Percentiles rank a stretch among this genome's conserved stretches.
phyloP scores from a whole-genome alignment of 768 basidiomycete species.

The Suillus discolor region DNA sequence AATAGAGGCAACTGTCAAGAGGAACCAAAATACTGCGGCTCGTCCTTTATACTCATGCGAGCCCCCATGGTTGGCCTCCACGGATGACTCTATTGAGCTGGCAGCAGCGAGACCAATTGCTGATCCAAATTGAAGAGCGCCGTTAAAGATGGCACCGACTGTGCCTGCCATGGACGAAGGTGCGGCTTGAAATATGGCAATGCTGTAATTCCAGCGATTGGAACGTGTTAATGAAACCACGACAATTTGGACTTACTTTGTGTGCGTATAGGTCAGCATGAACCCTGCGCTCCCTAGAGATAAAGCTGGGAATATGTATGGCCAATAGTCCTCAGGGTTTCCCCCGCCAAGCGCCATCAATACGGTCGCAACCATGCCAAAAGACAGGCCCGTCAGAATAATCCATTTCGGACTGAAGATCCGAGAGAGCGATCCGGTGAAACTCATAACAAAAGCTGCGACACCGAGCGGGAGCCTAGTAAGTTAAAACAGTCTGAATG shows the following conservation, averaged over 20 bases:
- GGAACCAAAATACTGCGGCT: conserved; percentile 47
- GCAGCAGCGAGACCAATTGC: conserved; percentile 55
- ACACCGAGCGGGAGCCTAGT: conserved; percentile 45
- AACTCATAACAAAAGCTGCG: conserved; percentile 37
- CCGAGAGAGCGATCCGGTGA: conserved; percentile 43
- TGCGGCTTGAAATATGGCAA: conserved; percentile 51
- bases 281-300: conserved; percentile 47
- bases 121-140: conserved; percentile 53
- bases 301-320: conserved; percentile 51
- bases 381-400: conserved; percentile 43
- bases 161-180: conserved; percentile 54
- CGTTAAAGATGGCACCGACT: conserved; percentile 60
- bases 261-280: conserved; percentile 47
- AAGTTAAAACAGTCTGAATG: neutral
- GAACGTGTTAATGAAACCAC: neutral
- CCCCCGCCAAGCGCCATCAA: conserved; percentile 47
- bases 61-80: conserved; percentile 38
- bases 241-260: conserved; percentile 41
- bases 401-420: conserved; percentile 45
- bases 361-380: conserved; percentile 40
- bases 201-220: conserved; percentile 30
- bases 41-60: conserved; percentile 39
- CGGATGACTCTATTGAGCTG: conserved; percentile 48
- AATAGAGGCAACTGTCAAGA: conserved; percentile 38
- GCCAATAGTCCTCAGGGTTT: conserved; percentile 46